Evolutionary conservation across 306 rosid species (phyloP), one percentile per base, ranked within the genome.

Genomic region (Lagenaria siceraria): DNA sequence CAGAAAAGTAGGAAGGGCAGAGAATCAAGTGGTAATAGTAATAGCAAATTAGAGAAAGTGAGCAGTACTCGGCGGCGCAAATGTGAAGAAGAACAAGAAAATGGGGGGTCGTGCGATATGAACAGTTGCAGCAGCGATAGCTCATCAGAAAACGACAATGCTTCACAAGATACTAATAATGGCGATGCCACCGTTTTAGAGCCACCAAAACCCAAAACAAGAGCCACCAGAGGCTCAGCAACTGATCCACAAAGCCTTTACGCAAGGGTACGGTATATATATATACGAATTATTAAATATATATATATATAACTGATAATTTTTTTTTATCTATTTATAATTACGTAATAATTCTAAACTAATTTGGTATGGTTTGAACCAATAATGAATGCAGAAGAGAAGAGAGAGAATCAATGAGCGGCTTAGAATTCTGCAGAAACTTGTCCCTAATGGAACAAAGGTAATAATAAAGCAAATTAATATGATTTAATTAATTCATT

Each of bases 1-100:
- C 86, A 78, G 80, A 87, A 84, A 43, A 81, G 79, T 77, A 85
- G 82, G 90, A 90, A 83, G 52, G 81, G 52, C 79, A 79, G 43
- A 22, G 51, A 60, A 75, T 54, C 85, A 55, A 89, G 43, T 66
- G 24, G 1, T 7, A 64, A 33, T 3, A 33, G 6, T 33, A 33
- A 33, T 4, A 33, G 84, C 79, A 80, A 79, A n/a, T n/a, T n/a
- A 8, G 80, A 82, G 52, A 86, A 90, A 62, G 29, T 25, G 56
- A 43, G 36, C 25, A 31, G 5, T 31, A 51, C 55, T 4, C 72
- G 48, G 14, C 48, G 48, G 15, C 48, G 49, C 21, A 77, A 84
- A 81, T 77, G 89, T 78, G 46, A 70, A 17, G 56, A 70, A 49
- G 60, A 70, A 13, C 6, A 70, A 8, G 76, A 71, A 48, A 27